Percentiles rank a stretch among this genome's conserved stretches.
Evolutionary conservation across 768 basidiomycete genomes (phyloP).

Genomic region (Collybia sp.): DNA sequence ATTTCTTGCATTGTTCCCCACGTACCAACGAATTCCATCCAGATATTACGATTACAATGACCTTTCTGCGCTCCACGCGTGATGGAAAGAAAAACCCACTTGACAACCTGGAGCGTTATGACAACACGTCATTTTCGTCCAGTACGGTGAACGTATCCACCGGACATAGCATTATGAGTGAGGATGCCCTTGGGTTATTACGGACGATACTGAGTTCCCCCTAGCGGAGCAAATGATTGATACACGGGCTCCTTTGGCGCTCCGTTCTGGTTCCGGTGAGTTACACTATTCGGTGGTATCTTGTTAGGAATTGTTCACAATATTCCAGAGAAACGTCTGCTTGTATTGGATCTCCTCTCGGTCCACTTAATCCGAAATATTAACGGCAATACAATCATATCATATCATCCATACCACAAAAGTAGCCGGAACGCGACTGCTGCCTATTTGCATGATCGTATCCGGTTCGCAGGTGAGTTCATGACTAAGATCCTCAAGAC

Average conservation of each 20-base stretch:
- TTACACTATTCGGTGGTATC: not conserved
- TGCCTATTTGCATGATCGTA: slow-evolving; percentile 37
- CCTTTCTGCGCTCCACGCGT: slow-evolving; percentile 46
- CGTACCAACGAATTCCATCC: not conserved
- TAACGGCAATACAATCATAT: slow-evolving; percentile 44
- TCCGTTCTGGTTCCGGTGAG: slow-evolving; percentile 23
- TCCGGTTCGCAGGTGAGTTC: slow-evolving; percentile 38
- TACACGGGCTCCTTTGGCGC: slow-evolving; percentile 32
- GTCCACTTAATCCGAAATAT: slow-evolving; percentile 42
- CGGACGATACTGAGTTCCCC: not conserved
- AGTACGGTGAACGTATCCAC: slow-evolving; percentile 3
- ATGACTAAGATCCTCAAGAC: not conserved
- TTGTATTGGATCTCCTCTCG: slow-evolving; percentile 42
- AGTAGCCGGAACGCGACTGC: slow-evolving; percentile 36
- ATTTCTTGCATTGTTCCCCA: not conserved
- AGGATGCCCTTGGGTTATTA: slow-evolving; percentile 1
- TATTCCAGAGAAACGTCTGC: slow-evolving; percentile 20
- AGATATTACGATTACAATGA: slow-evolving; percentile 58
- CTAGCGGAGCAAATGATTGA: slow-evolving; percentile 29
- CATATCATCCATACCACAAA: slow-evolving; percentile 36
- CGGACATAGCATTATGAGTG: slow-evolving; percentile 1
- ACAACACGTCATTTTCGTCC: slow-evolving; percentile 8
- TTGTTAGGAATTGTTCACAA: not conserved
- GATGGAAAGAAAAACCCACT: slow-evolving; percentile 12
- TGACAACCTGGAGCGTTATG: slow-evolving; percentile 9